These are phyloP conservation scores for Aureobasidium sp. DNA, from an alignment of 2,329 filamentous ascomycete species.

Conservation along the genomic window DNA sequence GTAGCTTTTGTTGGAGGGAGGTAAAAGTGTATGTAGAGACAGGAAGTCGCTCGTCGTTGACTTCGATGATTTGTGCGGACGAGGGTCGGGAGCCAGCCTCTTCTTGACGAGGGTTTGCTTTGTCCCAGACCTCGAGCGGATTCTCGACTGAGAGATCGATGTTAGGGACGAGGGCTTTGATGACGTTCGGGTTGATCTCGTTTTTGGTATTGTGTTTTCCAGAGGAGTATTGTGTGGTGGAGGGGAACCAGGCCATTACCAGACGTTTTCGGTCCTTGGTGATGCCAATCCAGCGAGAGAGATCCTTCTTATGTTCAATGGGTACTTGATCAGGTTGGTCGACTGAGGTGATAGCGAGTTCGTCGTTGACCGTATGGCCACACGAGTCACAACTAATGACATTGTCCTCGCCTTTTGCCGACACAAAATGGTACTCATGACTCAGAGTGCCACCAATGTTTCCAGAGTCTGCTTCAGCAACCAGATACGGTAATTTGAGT, in stretches of 20 bases:
- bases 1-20: neutral
- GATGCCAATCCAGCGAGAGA: slow-evolving; percentile 67
- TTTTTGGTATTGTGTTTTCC: slow-evolving; percentile 21
- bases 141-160: slow-evolving; percentile 78
- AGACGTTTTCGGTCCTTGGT: slow-evolving; percentile 73
- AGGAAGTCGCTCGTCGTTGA: slow-evolving; percentile 24
- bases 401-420: slow-evolving; percentile 83
- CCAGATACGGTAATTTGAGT: slow-evolving; percentile 82
- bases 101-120: slow-evolving; percentile 3
- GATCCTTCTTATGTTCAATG: slow-evolving; percentile 3
- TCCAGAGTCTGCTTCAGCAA: slow-evolving; percentile 93
- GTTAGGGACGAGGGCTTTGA: slow-evolving; percentile 72
- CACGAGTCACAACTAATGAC: slow-evolving; percentile 81
- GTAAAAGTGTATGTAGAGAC: neutral
- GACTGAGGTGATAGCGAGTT: slow-evolving; percentile 57
- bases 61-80: slow-evolving; percentile 23
- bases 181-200: slow-evolving; percentile 64
- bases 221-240: slow-evolving; percentile 27
- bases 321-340: neutral
- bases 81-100: slow-evolving; percentile 3
- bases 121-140: slow-evolving; percentile 23
- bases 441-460: slow-evolving; percentile 94
- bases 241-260: slow-evolving; percentile 74
- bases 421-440: slow-evolving; percentile 94
- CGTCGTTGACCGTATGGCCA: slow-evolving; percentile 85